Conservation (phyloP, 2,329 filamentous ascomycete species). For the Colletotrichum limetticola region DNA sequence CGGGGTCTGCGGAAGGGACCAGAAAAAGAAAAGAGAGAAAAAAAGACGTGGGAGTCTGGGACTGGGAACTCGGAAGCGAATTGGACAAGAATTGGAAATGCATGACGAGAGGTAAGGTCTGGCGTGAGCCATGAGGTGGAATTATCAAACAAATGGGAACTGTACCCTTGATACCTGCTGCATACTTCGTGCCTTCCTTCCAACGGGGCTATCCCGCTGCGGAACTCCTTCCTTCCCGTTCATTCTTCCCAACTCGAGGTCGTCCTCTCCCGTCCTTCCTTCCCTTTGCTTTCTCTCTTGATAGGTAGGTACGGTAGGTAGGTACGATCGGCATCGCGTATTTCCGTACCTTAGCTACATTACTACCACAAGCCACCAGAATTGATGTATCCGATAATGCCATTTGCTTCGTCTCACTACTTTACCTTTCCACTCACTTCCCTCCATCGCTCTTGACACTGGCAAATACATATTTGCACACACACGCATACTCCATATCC, state of each 20-base stretch:
- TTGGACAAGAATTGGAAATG: neutral
- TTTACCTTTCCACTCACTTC: neutral
- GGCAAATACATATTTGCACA: too few species aligned
- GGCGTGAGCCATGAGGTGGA: too few species aligned
- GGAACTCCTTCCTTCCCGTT: neutral
- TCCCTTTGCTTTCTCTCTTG: neutral
- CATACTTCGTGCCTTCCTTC: neutral
- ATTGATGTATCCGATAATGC: too few species aligned
- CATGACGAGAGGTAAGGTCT: too few species aligned
- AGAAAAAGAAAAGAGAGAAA: neutral
- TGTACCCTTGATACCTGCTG: neutral
- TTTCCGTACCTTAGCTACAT: neutral
- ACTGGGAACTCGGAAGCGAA: neutral
- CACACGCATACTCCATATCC: neutral
- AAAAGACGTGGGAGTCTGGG: too few species aligned
- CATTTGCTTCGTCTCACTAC: too few species aligned
- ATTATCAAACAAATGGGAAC: neutral
- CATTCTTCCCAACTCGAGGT: neutral
- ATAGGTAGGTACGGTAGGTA: neutral
- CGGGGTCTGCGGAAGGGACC: neutral
- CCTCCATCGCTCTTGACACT: neutral
- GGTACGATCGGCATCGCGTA: too few species aligned
- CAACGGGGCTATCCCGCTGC: too few species aligned
- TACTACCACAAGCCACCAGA: too few species aligned
- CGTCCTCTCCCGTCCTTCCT: too few species aligned